phyloP scores from a whole-genome alignment of 1,284 basidiomycete genomes.

The Cutaneotrichosporon sp. region DNA sequence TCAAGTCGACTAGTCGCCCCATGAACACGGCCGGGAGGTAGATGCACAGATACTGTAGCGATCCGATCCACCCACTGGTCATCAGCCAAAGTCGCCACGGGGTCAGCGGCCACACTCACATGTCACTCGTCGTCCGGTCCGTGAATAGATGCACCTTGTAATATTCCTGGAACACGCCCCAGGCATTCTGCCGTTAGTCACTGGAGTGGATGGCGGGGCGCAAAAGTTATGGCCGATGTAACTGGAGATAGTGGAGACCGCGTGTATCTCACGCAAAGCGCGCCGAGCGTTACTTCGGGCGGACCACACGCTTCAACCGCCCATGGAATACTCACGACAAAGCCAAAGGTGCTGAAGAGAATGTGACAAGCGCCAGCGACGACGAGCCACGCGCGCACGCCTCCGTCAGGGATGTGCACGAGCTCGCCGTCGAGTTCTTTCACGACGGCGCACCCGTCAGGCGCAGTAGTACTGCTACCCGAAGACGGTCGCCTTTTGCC shows the following conservation, averaged over 20 bases:
- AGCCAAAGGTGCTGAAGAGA: slow-evolving; percentile 21
- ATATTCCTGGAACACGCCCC: slow-evolving; percentile 24
- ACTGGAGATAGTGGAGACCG: not conserved
- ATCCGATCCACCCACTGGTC: slow-evolving; percentile 61
- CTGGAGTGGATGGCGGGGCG: not conserved
- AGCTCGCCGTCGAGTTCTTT: slow-evolving; percentile 16
- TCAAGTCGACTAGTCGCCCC: slow-evolving; percentile 57
- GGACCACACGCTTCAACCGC: too few species aligned
- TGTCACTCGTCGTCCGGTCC: slow-evolving; percentile 9
- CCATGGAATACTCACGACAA: slow-evolving; percentile 17
- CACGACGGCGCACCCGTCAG: slow-evolving; percentile 1
- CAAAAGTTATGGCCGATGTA: not conserved
- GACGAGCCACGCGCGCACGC: slow-evolving; percentile 22
- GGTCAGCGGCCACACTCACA: slow-evolving; percentile 9
- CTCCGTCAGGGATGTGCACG: slow-evolving; percentile 22
- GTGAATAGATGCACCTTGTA: slow-evolving; percentile 17
- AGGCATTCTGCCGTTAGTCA: slow-evolving; percentile 21
- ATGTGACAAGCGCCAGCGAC: slow-evolving; percentile 18
- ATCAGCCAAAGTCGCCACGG: not conserved
- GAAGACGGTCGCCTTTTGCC: too few species aligned
- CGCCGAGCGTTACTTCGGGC: not conserved
- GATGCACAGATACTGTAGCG: slow-evolving; percentile 56
- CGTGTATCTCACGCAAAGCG: too few species aligned
- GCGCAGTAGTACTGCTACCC: not conserved
- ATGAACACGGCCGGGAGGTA: slow-evolving; percentile 47